Percentiles rank a stretch among this genome's conserved stretches.
phyloP scores from a whole-genome alignment of 495 filamentous ascomycete species.

The Penicillium waksmanii region DNA sequence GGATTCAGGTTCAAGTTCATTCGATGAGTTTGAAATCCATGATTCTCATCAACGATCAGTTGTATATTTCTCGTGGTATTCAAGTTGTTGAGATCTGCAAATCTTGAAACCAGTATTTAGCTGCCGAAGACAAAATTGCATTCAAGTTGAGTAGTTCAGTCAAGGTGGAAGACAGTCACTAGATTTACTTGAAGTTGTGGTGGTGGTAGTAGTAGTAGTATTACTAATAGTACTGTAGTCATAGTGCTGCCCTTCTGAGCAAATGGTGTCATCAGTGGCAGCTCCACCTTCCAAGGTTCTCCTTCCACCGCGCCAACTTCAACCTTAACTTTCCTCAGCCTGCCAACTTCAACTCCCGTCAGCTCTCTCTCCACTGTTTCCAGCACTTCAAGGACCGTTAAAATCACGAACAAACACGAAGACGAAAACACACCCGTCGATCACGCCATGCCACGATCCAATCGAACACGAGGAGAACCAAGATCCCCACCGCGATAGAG shows the following conservation, averaged over 20 bases:
- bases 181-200: neutral
- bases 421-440: slow-evolving; percentile 17
- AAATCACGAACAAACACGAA: neutral
- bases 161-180: neutral
- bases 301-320: neutral
- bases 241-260: neutral
- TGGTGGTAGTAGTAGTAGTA: no score
- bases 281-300: neutral
- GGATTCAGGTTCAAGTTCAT: no score
- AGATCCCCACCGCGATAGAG: neutral
- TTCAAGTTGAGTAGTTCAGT: neutral
- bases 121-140: no score
- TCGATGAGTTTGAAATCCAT: no score
- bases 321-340: neutral
- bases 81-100: no score
- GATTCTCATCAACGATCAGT: no score
- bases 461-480: slow-evolving; percentile 4
- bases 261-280: neutral
- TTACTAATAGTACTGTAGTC: no score
- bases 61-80: no score
- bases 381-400: neutral
- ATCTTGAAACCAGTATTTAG: no score
- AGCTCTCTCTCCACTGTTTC: neutral
- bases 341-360: neutral
- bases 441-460: slow-evolving; percentile 28